Conservation (phyloP, 768 basidiomycete species). For the Boletus fagicola region DNA sequence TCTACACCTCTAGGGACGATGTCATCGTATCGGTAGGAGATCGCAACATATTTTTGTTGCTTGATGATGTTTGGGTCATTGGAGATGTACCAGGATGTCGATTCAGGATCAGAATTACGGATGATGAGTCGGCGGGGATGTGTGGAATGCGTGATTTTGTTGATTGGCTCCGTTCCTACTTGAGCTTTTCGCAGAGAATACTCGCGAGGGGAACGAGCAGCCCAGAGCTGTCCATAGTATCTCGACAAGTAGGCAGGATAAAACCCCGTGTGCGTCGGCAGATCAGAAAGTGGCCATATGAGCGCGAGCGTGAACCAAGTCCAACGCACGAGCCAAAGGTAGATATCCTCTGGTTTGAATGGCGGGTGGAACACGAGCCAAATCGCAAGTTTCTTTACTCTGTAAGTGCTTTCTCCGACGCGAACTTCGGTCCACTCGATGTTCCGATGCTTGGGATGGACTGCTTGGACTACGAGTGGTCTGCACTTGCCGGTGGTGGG, state of each 20-base stretch:
- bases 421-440: not conserved
- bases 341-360: not conserved
- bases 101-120: constrained; percentile 7
- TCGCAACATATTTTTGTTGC: constrained; percentile 16
- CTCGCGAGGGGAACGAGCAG: constrained; percentile 21
- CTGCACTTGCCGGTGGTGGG: constrained; percentile 21
- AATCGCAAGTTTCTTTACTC: constrained; percentile 14
- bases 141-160: constrained; percentile 9
- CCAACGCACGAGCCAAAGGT: constrained; percentile 20
- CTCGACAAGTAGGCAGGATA: constrained; percentile 20
- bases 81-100: constrained; percentile 1
- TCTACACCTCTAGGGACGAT: not conserved
- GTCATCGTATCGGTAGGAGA: constrained; percentile 22
- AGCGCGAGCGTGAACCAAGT: constrained; percentile 16
- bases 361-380: constrained; percentile 15
- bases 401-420: not conserved
- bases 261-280: not conserved
- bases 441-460: constrained; percentile 4
- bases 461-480: constrained; percentile 24
- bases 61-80: constrained; percentile 2
- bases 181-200: constrained; percentile 14
- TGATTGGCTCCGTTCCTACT: constrained; percentile 1
- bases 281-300: constrained; percentile 11
- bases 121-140: constrained; percentile 22
- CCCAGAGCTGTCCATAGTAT: constrained; percentile 27